Percentiles rank a stretch among this genome's conserved stretches.
These are phyloP conservation scores for Solanum pinnatisectum DNA, from an alignment of 257 asterid species.

Conservation along the genomic window DNA sequence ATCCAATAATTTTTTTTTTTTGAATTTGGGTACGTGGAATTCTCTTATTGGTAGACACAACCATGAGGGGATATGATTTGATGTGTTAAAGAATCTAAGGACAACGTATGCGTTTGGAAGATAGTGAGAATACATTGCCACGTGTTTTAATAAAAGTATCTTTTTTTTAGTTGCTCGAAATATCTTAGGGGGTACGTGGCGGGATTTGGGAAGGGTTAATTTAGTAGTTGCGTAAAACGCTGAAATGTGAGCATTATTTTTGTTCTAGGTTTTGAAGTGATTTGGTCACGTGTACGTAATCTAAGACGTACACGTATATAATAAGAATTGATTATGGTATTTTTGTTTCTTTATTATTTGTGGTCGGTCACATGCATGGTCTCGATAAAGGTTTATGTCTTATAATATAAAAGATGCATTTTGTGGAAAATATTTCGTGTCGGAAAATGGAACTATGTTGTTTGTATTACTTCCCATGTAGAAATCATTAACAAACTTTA, in stretches of 20 bases:
- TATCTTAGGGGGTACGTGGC: slow-evolving; percentile 13
- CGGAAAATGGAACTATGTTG: background rate
- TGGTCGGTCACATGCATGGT: background rate
- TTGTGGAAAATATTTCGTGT: background rate
- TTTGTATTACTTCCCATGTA: background rate
- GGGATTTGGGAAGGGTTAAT: background rate
- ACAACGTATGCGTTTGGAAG: background rate
- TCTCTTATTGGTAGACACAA: background rate
- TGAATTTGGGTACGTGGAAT: background rate
- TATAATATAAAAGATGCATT: background rate
- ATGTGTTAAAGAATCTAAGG: background rate
- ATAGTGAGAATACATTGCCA: background rate
- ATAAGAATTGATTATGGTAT: background rate
- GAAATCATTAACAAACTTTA: background rate
- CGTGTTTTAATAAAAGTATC: background rate
- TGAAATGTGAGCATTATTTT: background rate
- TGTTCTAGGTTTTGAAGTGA: background rate
- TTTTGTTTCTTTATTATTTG: background rate
- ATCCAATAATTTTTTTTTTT: background rate
- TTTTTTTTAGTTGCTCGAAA: background rate
- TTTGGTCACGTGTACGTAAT: background rate
- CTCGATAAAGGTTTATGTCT: background rate
- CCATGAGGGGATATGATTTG: background rate
- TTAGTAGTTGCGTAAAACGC: background rate
- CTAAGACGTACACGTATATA: background rate